These are phyloP conservation scores for Gastrolobium bilobum DNA, from an alignment of 306 rosid genomes.

Conservation along the genomic window DNA sequence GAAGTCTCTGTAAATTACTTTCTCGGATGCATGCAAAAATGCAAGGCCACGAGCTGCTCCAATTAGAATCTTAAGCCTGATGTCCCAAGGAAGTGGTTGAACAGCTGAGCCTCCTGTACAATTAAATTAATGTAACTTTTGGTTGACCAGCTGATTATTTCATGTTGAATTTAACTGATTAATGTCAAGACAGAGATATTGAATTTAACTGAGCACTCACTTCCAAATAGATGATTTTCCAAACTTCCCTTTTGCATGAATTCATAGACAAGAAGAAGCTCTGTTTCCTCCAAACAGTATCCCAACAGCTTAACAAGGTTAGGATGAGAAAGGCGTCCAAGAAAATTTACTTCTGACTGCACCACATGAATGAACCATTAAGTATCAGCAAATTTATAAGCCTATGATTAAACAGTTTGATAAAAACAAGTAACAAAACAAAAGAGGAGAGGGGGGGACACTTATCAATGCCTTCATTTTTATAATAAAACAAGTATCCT, in stretches of 20 bases:
- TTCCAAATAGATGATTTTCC: conserved; percentile 95
- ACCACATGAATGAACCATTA: conserved; percentile 45
- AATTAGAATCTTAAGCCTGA: conserved; percentile 89
- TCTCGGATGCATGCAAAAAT: conserved; percentile 89
- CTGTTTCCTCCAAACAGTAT: conserved; percentile 84
- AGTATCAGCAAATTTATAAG: conserved; percentile 18
- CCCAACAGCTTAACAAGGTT: conserved; percentile 92
- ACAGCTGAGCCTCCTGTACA: conserved; percentile 83
- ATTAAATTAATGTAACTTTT: conserved; percentile 20
- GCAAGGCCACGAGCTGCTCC: conserved; percentile 96
- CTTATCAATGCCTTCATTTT: conserved; percentile 28
- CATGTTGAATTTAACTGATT: conserved; percentile 23
- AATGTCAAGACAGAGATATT: conserved; percentile 21
- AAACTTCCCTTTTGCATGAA: conserved; percentile 96
- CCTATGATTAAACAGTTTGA: neutral
- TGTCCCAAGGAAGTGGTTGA: conserved; percentile 85
- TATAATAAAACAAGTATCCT: neutral
- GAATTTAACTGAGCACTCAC: conserved; percentile 58
- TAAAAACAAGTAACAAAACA: neutral
- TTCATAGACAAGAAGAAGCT: conserved; percentile 86
- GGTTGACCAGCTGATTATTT: conserved; percentile 17
- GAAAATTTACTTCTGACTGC: conserved; percentile 92
- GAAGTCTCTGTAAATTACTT: conserved; percentile 92
- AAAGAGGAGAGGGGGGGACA: neutral
- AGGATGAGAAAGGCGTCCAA: conserved; percentile 91